Conservation (phyloP, 169 alveolate species). For the Perkinsus olseni region DNA sequence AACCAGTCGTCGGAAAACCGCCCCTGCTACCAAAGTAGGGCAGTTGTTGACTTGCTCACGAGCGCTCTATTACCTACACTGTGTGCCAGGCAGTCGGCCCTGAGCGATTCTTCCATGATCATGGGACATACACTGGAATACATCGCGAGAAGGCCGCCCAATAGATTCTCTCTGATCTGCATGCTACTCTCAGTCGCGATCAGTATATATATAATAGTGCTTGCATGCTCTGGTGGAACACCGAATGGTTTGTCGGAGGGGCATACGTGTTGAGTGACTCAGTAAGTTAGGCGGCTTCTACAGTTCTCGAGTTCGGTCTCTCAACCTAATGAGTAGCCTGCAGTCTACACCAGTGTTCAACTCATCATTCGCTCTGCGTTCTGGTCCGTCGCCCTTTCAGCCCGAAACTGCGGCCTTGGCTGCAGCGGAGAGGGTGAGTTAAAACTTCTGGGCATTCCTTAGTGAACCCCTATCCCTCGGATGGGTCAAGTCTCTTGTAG, state of each 20-base stretch:
- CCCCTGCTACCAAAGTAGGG: background rate
- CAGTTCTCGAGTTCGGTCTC: too few species aligned
- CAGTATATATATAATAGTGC: background rate
- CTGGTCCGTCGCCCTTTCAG: background rate
- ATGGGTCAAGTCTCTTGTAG: background rate
- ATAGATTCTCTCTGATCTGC: background rate
- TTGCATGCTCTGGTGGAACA: background rate
- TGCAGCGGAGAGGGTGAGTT: background rate
- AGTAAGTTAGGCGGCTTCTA: too few species aligned
- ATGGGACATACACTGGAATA: background rate
- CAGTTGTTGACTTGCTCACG: background rate
- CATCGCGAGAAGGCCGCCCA: background rate
- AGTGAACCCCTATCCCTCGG: too few species aligned
- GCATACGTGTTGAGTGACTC: too few species aligned
- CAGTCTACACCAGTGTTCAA: background rate
- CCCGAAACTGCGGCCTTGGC: background rate
- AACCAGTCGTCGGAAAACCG: too few species aligned
- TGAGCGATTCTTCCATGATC: background rate
- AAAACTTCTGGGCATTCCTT: background rate
- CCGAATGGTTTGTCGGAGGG: too few species aligned
- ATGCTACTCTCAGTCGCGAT: background rate
- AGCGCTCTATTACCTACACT: background rate
- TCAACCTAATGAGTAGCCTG: background rate
- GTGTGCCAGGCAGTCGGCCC: background rate
- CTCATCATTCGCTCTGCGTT: background rate